phyloP scores from a whole-genome alignment of 2,329 filamentous ascomycete genomes.

The Ophiocordyceps robertsii region DNA sequence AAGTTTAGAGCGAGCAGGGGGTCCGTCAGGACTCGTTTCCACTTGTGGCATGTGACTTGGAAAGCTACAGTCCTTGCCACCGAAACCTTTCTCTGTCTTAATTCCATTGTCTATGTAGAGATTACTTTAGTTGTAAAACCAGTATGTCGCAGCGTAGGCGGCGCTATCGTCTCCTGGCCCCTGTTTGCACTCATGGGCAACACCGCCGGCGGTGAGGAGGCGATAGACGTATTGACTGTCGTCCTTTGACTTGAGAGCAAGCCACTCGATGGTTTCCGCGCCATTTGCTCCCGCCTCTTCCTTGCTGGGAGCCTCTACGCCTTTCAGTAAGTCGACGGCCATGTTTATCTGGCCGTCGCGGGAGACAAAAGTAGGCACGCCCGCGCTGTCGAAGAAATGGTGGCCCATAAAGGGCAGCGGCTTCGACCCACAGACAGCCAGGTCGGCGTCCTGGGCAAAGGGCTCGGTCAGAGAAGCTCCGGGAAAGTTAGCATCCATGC shows the following conservation, averaged over 20 bases:
- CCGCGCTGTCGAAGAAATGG: slow-evolving; percentile 49
- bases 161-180: slow-evolving; percentile 32
- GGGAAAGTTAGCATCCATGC: slow-evolving; percentile 7
- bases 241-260: slow-evolving; percentile 30
- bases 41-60: too few relatives aligned
- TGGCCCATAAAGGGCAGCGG: slow-evolving; percentile 38
- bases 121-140: slow-evolving; percentile 32
- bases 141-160: slow-evolving; percentile 42
- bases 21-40: too few relatives aligned
- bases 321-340: slow-evolving; percentile 33
- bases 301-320: slow-evolving; percentile 34
- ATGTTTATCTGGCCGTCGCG: slow-evolving; percentile 20
- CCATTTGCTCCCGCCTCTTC: slow-evolving; percentile 31
- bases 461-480: slow-evolving; percentile 30
- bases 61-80: too few relatives aligned
- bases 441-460: slow-evolving; percentile 25
- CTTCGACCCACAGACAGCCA: slow-evolving; percentile 19
- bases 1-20: too few relatives aligned
- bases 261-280: slow-evolving; percentile 42
- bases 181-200: slow-evolving; percentile 25
- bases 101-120: too few relatives aligned
- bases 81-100: too few relatives aligned
- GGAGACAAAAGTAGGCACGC: slow-evolving; percentile 48
- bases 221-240: slow-evolving; percentile 33
- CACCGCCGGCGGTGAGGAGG: slow-evolving; percentile 40